Evolutionary conservation across 192 early-diverging fungal genomes (phyloP).

Genomic region (Linnemannia zychae): DNA sequence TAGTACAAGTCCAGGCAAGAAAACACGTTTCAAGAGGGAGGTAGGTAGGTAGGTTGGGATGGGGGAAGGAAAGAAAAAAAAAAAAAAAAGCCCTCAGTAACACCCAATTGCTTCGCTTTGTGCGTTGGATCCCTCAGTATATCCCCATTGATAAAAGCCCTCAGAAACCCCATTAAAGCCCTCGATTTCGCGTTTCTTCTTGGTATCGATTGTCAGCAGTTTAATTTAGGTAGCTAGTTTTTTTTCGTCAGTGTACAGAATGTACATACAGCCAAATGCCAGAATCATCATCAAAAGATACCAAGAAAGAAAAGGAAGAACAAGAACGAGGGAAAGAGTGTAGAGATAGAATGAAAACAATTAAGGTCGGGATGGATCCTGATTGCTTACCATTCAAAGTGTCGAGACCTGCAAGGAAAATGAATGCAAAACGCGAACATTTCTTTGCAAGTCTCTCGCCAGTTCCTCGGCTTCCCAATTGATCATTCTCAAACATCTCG

Average conservation of each 20-base stretch:
- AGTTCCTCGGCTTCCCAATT: not conserved
- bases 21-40: not conserved
- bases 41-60: not conserved
- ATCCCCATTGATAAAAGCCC: not conserved
- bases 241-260: slow-evolving; percentile 43
- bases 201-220: slow-evolving; percentile 19
- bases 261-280: slow-evolving; percentile 44
- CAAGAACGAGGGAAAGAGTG: not conserved
- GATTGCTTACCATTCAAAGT: not conserved
- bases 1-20: not conserved
- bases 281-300: slow-evolving; percentile 20
- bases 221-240: slow-evolving; percentile 36
- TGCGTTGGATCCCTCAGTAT: not conserved
- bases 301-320: not conserved
- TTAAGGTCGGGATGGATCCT: not conserved
- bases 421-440: not conserved
- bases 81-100: not conserved
- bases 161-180: not conserved
- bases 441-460: not conserved
- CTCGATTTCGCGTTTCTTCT: not conserved
- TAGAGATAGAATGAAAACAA: not conserved
- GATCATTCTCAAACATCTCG: not conserved
- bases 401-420: not conserved
- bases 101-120: slow-evolving; percentile 6
- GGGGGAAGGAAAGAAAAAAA: not conserved